Percentiles rank a stretch among this genome's conserved stretches.
phyloP scores from a whole-genome alignment of 257 asterid genomes.

The Marsdenia floribunda region DNA sequence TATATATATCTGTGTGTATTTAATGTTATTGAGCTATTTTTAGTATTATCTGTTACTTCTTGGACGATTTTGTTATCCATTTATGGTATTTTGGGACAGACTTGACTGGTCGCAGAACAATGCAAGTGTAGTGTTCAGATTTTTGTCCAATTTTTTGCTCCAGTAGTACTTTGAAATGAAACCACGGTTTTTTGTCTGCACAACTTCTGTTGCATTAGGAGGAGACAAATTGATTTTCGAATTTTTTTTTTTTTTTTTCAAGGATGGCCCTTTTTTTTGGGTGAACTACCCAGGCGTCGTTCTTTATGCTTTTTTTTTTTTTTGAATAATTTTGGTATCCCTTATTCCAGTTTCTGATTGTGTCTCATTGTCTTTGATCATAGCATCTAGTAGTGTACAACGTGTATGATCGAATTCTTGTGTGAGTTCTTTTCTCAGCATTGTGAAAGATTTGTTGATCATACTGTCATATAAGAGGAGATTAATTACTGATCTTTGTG shows the following conservation, averaged over 20 bases:
- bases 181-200: neutral
- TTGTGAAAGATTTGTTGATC: neutral
- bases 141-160: neutral
- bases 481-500: neutral
- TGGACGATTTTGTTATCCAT: neutral
- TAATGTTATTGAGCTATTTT: neutral
- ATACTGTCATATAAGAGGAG: neutral
- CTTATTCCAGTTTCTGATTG: neutral
- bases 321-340: conserved; percentile 1
- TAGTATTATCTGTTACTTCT: neutral
- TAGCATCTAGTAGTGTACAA: neutral
- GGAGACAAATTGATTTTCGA: neutral
- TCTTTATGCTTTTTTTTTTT: no score
- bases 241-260: neutral
- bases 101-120: neutral
- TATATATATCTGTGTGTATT: no score
- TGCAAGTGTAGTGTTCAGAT: neutral
- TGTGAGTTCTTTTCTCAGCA: neutral
- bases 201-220: neutral
- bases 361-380: neutral
- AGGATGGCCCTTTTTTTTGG: neutral
- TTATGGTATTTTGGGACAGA: neutral
- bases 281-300: neutral
- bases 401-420: neutral
- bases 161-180: neutral